Conservation (phyloP, 2,329 filamentous ascomycete genomes). For the Pleurostoma richardsiae region DNA sequence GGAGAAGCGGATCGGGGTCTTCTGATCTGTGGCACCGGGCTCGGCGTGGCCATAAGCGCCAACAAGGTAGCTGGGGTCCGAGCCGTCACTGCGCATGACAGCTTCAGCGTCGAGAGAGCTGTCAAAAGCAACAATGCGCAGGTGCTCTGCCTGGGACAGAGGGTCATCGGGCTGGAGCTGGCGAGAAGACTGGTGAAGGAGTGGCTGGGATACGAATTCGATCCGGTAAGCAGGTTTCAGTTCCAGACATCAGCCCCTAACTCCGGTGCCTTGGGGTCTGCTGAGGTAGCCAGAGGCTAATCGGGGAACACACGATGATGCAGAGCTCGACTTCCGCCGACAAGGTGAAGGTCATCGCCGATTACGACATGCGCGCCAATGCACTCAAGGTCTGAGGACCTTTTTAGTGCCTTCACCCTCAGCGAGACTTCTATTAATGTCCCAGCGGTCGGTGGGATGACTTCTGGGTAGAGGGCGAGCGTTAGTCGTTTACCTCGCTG, state of each 20-base stretch:
- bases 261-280: too few relatives aligned
- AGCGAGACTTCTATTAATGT: too few relatives aligned
- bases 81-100: slow-evolving; percentile 86
- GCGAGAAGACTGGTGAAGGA: slow-evolving; percentile 72
- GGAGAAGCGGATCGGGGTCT: slow-evolving; percentile 72
- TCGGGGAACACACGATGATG: too few relatives aligned
- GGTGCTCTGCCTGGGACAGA: slow-evolving; percentile 80
- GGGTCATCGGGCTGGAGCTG: slow-evolving; percentile 76
- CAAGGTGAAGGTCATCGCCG: slow-evolving; percentile 6
- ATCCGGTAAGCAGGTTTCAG: slow-evolving; percentile 25
- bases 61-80: slow-evolving; percentile 83
- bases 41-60: slow-evolving; percentile 83
- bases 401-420: too few relatives aligned
- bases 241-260: slow-evolving; percentile 21
- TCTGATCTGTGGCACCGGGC: slow-evolving; percentile 78
- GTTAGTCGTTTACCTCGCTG: too few relatives aligned
- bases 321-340: slow-evolving; percentile 5
- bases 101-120: slow-evolving; percentile 75
- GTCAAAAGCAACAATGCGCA: slow-evolving; percentile 83
- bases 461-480: too few relatives aligned
- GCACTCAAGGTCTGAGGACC: background rate
- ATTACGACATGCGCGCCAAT: slow-evolving; percentile 4
- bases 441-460: too few relatives aligned
- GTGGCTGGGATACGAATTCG: slow-evolving; percentile 82
- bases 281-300: too few relatives aligned